Base-by-base conservation (phyloP, 371 early-diverging fungal genomes). In the Coemansia sp. region DNA sequence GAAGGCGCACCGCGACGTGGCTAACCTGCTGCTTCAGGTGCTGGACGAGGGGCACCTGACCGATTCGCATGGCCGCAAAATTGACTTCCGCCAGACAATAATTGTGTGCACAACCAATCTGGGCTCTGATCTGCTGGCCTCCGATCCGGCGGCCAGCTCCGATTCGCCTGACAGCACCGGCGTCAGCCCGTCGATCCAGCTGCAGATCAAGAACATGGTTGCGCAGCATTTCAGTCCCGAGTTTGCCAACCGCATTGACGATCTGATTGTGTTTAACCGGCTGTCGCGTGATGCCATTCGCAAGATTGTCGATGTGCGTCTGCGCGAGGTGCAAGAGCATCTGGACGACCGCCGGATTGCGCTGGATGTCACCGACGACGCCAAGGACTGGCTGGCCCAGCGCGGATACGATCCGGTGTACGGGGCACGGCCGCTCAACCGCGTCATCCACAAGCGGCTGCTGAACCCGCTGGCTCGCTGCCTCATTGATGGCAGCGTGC, bases 1-100 rank as follows among this genome's bases (percentile, higher is more conserved):
- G 69, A 90, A 94, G 76, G 95, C 95, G 26, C 93, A 95, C 62
- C 83, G 84, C 57, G 90, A 87, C 65, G 90, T 92, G 8, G 80
- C 87, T 57, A 90, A 91, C 68, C 64, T 92, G 30, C 80, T 92
- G 31, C 79, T 92, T 40, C 93, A 92, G 70, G 86, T 98, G 0
- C 84, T 97, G 2, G 97, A 97, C 70, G 94, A 97, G 67, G 96
- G 98, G 20, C 85, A 88, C 43, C 77, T 95, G 56, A 93, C 92
- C 36, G 94, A 94, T 76, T 85, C 89, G 48, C 89, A 93, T 67
- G 93, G 94, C 14, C 82, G 88, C 38, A 85, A 81, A 40, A 85
- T 95, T 40, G 91, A 94, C 78, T 97, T 95, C 79, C 86, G 89
- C 16, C 94, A 97, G 67, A 92, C 93, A 0, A 91, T 97, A 59